Base-by-base conservation (phyloP, 257 asterid genomes). In the Schizonepeta tenuifolia region DNA sequence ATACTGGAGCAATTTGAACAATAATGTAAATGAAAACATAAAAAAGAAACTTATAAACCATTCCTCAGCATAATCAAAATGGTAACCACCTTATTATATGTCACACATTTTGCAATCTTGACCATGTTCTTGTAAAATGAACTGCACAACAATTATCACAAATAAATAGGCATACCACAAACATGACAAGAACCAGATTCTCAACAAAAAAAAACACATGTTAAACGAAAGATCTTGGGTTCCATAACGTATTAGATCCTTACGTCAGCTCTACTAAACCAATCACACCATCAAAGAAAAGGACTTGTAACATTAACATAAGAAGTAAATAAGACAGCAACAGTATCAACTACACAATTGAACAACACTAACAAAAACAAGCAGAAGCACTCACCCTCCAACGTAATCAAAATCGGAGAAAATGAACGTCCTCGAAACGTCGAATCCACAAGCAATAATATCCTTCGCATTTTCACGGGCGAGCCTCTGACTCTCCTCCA, bases 401-500 rank as follows among this genome's bases (percentile, higher is more conserved):
- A 95, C 94, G 72, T 82, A 95, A 78, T 90, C 95, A 21, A 92
- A 92, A 72, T 95, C 97, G 0, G 96, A 86, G 85, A 95, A 95
- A 57, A 92, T 95, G 75, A 95, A 95, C 1, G 99, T 95, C 89
- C 83, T 88, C 0, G 99, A 87, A 57, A 90, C 53, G 58, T 95
- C 99, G 46, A 95, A 95, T 40, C 99, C 99, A 82, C 99, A 92
- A 59, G 99, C 99, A 43, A 95, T 95, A n/a, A 95, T 90, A 73
- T 95, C 99, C 79, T 95, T 95, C 3, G 99, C 98, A 83, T 95
- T 95, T 81, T 95, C 98, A 17, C 98, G 92, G 1, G 97, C 99
- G 51, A 95, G 96, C 79, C 98, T 87, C 83, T 90, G 88, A 71
- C 97, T 88, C 69, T 92, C 99, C 86, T 95, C 98, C 72, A 92